Evolutionary conservation across 306 rosid species (phyloP), one percentile per base, ranked within the genome.

Genomic region (Phaseolus lunatus): DNA sequence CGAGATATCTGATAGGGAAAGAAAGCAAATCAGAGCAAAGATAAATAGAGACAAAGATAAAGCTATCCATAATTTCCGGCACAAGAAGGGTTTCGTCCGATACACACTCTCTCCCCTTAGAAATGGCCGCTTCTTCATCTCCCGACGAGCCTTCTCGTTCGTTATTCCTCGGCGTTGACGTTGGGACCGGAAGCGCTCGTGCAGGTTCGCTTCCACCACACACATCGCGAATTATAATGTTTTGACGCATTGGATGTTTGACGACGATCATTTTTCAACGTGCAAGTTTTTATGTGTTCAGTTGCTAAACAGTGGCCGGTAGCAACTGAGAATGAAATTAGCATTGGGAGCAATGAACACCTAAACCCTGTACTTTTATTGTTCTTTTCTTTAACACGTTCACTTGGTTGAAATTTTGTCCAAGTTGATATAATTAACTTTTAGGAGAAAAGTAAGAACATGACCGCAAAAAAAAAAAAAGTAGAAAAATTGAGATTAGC

Each of bases 181-280:
- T 92, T 23, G 97, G 98, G 81, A 95, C 96, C 47, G 97, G 95
- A 74, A 95, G 96, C 80, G 97, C 98, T 43, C 96, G 96, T 20
- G 98, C 98, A 72, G 98, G 98, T 94, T 20, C 78, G 4, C 48
- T 67, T 44, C 73, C 67, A 5, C 78, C 58, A 26, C 57, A 57
- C 18, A 3, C 43, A 3, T 67, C 48, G 22, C 70, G 56, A 35
- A 18, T 61, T 22, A 1, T 6, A 29, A 16, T 45, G 39, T 59
- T 5, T 19, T 47, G 15, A 52, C 59, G 52, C 58, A 52, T 41
- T 43, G 49, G 33, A 41, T 67, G 50, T 4, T 52, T 49, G 53
- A 19, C 59, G 53, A 19, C 2, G 31, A 37, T 54, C 47, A 14
- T 44, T 68, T 67, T 64, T 20, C 45, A n/a, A 27, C 71, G 33